Base-by-base conservation (phyloP, 805 yeast genomes). In the Wickerhamiella musiphila region DNA sequence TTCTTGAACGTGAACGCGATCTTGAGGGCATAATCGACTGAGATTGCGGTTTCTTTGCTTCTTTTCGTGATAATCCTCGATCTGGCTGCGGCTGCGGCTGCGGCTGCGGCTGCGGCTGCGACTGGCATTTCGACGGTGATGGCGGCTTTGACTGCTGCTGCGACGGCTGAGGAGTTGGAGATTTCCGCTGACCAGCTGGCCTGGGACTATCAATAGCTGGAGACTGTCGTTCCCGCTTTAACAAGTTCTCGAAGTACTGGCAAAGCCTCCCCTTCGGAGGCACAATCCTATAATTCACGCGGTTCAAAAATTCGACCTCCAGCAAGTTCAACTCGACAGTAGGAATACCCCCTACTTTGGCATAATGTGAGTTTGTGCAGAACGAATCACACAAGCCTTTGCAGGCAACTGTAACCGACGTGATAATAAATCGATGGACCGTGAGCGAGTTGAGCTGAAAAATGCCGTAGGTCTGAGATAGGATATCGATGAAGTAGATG, bases 281-380 rank as follows among this genome's bases (percentile, higher is more conserved):
- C 3, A 78, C 65, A 10, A 78, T 71, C 39, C 78, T 61, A 69
- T 90, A 86, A 37, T 73, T 70, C 7, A 86, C 86, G 39, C 83
- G 62, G 30, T 68, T 66, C 28, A 86, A 63, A 46, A 90, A 83
- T 53, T 90, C 96, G 33, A 78, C 72, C 50, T 86, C 98, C 29
- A 86, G 60, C 34, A 86, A 64, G 52, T 90, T 90, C 51, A 90
- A 64, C 52, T 90, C 99, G 26, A 45, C 45, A 9, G 43, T 42
- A 18, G 45, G 40, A 6, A 47, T 34, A 38, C 98, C 96, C 3
- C 98, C 98, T 13, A 90, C 95, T 50, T 78, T 78, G 9, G 96
- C 93, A 48, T 90, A 86, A 53, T 90, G 94, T 28, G 75, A 67
- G 53, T 84, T 86, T 11, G 94, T 82, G 55, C 90, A 84, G 54